phyloP scores from a whole-genome alignment of 2,329 filamentous ascomycete genomes.

The Sporothrix luriei region DNA sequence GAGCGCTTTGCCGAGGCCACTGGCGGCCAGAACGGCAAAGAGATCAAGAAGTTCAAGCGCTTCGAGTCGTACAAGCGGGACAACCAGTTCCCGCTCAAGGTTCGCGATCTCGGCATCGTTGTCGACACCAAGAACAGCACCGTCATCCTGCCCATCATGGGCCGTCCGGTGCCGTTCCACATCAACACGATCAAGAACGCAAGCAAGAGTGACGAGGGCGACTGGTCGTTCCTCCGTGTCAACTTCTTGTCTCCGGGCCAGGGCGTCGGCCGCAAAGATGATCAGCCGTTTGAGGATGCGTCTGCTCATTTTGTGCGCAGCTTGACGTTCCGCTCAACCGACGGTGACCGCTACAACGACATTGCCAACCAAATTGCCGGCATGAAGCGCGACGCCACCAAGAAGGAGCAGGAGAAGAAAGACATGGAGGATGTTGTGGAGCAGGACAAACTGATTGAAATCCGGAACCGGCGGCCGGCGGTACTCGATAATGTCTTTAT shows the following conservation, averaged over 20 bases:
- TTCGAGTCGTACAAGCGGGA: constrained; percentile 99
- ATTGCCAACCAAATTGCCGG: constrained; percentile 93
- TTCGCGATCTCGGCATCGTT: constrained; percentile 84
- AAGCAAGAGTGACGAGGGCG: constrained; percentile 94
- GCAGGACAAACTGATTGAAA: constrained; percentile 94
- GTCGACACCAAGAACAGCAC: constrained; percentile 90
- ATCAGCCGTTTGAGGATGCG: constrained; percentile 96
- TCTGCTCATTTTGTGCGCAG: constrained; percentile 94
- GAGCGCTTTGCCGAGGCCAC: constrained; percentile 84
- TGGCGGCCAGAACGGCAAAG: constrained; percentile 81
- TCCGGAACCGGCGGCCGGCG: constrained; percentile 76
- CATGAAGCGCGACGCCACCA: constrained; percentile 88
- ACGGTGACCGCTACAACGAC: constrained; percentile 84
- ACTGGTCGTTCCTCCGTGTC: constrained; percentile 91
- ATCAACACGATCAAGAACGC: constrained; percentile 98
- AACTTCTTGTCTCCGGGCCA: constrained; percentile 97
- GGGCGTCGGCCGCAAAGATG: constrained; percentile 94
- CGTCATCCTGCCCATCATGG: constrained; percentile 94
- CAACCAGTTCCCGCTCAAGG: constrained; percentile 81
- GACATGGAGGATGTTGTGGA: constrained; percentile 99
- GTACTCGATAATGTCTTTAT: constrained; percentile 94
- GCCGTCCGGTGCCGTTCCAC: constrained; percentile 94
- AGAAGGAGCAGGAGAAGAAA: constrained; percentile 98
- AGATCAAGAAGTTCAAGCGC: constrained; percentile 97
- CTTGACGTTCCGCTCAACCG: constrained; percentile 89